Evolutionary conservation across 1,284 basidiomycete genomes (phyloP), one percentile per base, ranked within the genome.

Genomic region (Jaminaea rosea): DNA sequence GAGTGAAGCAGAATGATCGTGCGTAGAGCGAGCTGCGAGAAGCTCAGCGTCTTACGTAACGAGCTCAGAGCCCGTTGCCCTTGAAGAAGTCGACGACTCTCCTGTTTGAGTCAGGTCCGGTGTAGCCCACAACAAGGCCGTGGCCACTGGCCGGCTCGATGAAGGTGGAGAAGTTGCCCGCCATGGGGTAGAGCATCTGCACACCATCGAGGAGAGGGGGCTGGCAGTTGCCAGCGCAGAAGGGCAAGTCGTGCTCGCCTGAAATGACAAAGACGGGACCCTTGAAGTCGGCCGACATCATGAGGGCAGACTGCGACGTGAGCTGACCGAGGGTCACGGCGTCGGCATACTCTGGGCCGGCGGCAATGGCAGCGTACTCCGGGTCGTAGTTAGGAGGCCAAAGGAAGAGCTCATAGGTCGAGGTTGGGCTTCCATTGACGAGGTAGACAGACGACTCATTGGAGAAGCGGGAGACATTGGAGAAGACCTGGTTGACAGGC

Each of bases 261-360:
- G 76, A 76, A 6, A 77, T 65, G 47, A 77, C 72, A n/a, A 73
- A 64, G 2, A 75, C 65, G 6, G 76, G 76, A 7, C 67, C 59
- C 17, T 62, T 73, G 49, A 67, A 76, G 52, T 67, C 60, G 7
- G 65, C 50, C 23, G 17, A 13, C n/a, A 62, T 69, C 26, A 53
- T 63, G 46, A 57, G 57, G 23, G 42, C 55, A 26, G 58, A 57
- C 26, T 68, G 56, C 21, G 68, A 67, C 49, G 68, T 57, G 48
- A 74, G 65, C 36, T 69, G 67, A 11, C 74, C 75, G 39, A 76
- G 64, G 7, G 71, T 75, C 13, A 65, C 61, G 8, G 74, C 67
- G 50, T 65, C 64, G 46, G 63, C 68, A 19, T 57, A 64, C n/a
- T n/a, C n/a, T n/a, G n/a, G n/a, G 31, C 49, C 31, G 32, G 63